A percentile compares a stretch with the other conserved stretches of the same genome.
These are phyloP conservation scores for Apiotrichum domesticum DNA, from an alignment of 1,284 basidiomycete species.

Conservation along the genomic window DNA sequence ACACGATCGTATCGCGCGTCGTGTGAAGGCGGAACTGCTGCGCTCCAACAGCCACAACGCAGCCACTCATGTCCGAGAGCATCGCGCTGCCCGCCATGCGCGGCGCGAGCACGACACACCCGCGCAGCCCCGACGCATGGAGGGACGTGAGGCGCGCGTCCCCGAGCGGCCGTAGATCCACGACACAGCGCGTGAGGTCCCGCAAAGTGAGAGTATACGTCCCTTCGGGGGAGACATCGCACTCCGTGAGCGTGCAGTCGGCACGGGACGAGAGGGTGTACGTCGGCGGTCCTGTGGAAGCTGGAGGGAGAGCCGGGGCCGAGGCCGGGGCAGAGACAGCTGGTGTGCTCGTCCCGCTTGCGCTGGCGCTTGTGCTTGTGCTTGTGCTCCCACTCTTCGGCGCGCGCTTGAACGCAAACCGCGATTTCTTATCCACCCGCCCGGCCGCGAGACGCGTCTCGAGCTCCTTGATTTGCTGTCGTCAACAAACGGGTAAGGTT, in stretches of 20 bases:
- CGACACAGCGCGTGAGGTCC: constrained; percentile 52
- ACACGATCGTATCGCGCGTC: constrained; percentile 57
- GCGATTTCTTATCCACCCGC: constrained; percentile 51
- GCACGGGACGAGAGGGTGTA: constrained; percentile 50
- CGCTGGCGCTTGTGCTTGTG: not conserved
- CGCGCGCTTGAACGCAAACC: constrained; percentile 60
- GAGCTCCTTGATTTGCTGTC: not conserved
- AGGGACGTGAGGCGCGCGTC: constrained; percentile 48
- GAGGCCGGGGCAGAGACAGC: too few species aligned
- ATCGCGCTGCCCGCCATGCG: constrained; percentile 61
- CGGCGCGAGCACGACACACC: constrained; percentile 58
- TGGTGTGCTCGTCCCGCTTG: constrained; percentile 15
- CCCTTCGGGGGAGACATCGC: not conserved
- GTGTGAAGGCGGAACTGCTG: constrained; percentile 82
- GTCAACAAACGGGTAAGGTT: not conserved
- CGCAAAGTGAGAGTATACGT: constrained; percentile 29
- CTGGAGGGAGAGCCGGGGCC: too few species aligned
- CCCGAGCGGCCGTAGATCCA: constrained; percentile 52
- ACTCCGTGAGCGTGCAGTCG: constrained; percentile 9
- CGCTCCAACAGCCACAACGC: constrained; percentile 61
- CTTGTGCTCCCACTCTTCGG: constrained; percentile 30
- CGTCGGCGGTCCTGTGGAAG: constrained; percentile 1
- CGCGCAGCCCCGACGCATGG: constrained; percentile 56
- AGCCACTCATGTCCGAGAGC: constrained; percentile 57
- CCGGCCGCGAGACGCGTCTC: constrained; percentile 55